These are phyloP conservation scores for Penicillium nucicola DNA, from an alignment of 495 filamentous ascomycete genomes.

Conservation along the genomic window DNA sequence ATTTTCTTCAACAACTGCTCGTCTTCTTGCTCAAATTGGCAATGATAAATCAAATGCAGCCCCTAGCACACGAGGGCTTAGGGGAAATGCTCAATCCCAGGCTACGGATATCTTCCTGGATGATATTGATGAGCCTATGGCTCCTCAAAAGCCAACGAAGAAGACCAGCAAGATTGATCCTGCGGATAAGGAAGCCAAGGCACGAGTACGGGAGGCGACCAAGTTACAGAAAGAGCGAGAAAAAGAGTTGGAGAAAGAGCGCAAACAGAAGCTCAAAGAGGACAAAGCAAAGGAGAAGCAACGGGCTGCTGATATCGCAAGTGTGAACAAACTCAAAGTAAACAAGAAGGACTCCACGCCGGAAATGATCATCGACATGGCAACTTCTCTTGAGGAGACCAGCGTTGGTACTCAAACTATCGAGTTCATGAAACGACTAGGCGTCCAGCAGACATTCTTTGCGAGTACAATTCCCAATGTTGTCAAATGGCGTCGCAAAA, in stretches of 20 bases:
- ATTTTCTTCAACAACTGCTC: constrained; percentile 43
- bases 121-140: constrained; percentile 22
- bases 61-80: background rate
- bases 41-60: background rate
- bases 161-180: constrained; percentile 33
- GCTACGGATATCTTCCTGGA: constrained; percentile 8
- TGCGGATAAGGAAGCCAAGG: constrained; percentile 53
- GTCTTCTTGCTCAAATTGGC: constrained; percentile 28
- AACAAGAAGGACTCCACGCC: constrained; percentile 72
- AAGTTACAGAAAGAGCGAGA: constrained; percentile 46
- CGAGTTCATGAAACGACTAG: constrained; percentile 55
- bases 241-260: constrained; percentile 45
- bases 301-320: constrained; percentile 62
- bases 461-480: constrained; percentile 53
- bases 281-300: constrained; percentile 64
- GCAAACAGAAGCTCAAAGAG: constrained; percentile 47
- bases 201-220: constrained; percentile 46
- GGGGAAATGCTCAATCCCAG: background rate
- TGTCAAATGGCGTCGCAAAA: constrained; percentile 73
- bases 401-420: constrained; percentile 48
- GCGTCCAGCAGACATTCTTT: constrained; percentile 53
- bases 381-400: constrained; percentile 48
- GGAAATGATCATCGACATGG: constrained; percentile 85
- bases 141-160: constrained; percentile 18
- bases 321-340: constrained; percentile 71